Evolutionary conservation across 345 rosid species (phyloP).

Genomic region (Dimocarpus longan): DNA sequence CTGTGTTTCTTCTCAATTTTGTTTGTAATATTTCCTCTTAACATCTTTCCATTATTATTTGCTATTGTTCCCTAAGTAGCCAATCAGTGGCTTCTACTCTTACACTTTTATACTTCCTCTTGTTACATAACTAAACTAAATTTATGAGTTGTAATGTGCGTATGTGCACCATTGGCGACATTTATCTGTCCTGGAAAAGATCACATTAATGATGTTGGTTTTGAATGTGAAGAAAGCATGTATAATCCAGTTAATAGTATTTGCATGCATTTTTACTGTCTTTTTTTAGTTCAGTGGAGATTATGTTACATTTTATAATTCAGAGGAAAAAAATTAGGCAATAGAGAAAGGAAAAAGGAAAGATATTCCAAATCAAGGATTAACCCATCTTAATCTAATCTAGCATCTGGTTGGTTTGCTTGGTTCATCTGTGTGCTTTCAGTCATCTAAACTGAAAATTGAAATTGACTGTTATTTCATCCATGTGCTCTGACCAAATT

Average conservation of each 20-base stretch:
- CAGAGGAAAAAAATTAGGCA: background rate
- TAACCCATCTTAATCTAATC: background rate
- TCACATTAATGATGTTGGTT: background rate
- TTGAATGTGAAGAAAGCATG: background rate
- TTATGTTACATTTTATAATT: background rate
- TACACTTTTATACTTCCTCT: background rate
- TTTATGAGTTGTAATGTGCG: background rate
- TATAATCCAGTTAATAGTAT: too few relatives aligned
- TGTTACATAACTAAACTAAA: background rate
- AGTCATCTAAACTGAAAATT: background rate
- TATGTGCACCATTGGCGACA: background rate
- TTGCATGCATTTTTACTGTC: slow-evolving; percentile 8
- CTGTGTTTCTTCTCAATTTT: slow-evolving; percentile 12
- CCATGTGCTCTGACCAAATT: background rate
- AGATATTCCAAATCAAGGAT: background rate
- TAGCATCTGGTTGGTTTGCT: background rate
- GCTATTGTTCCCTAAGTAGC: background rate
- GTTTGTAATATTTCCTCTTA: background rate
- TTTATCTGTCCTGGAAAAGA: background rate
- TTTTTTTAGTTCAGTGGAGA: background rate
- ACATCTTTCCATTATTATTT: background rate
- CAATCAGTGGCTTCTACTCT: background rate
- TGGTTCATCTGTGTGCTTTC: background rate
- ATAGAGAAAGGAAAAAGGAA: background rate
- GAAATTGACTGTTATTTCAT: background rate